These are phyloP conservation scores for Casuarina glauca DNA, from an alignment of 306 rosid genomes.

Conservation along the genomic window DNA sequence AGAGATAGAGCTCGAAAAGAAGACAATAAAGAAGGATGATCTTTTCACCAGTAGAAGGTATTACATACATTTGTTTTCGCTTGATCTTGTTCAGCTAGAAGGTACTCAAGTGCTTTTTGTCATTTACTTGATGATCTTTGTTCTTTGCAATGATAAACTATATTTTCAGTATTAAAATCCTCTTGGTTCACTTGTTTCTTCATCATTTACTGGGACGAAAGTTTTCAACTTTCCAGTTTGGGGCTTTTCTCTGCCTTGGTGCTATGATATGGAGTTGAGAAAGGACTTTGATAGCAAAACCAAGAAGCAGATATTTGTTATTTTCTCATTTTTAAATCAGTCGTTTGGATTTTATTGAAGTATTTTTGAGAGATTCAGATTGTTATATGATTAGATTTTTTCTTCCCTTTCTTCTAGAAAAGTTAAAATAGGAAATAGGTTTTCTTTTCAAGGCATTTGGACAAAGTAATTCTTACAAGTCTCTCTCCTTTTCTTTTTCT, in stretches of 20 bases:
- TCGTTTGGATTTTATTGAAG: not conserved
- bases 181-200: not conserved
- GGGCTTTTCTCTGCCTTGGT: not conserved
- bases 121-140: not conserved
- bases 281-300: not conserved
- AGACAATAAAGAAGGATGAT: conserved; percentile 47
- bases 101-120: conserved; percentile 38
- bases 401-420: not conserved
- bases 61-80: conserved; percentile 10
- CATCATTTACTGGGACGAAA: not conserved
- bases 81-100: conserved; percentile 28
- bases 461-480: not conserved
- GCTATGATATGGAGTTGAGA: not conserved
- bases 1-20: conserved; percentile 88
- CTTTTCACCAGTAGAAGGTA: conserved; percentile 65
- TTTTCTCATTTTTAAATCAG: not conserved
- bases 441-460: not conserved
- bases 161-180: not conserved
- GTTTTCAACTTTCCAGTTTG: not conserved
- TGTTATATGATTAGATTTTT: not conserved
- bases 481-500: not conserved
- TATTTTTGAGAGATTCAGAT: not conserved
- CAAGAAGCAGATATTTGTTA: not conserved
- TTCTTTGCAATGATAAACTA: not conserved
- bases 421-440: not conserved